Base-by-base conservation (phyloP, 768 basidiomycete genomes). In the Tricholoma bakamatsutake region DNA sequence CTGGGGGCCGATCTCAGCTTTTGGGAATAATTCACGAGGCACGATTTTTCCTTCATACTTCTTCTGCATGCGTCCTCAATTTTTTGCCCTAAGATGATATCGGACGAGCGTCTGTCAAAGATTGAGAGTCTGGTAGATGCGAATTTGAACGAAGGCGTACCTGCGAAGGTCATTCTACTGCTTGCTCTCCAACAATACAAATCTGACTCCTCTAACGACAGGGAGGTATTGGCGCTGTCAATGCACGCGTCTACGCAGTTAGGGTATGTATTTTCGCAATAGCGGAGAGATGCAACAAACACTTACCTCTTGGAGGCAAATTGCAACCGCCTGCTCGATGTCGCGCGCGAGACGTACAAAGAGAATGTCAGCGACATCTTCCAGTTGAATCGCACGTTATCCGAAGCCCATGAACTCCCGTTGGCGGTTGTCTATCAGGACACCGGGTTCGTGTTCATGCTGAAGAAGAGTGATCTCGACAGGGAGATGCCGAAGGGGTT, bases 341-440 rank as follows among this genome's bases (percentile, higher is more conserved):
- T 98, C 6, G 97, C 96, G 1, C 81, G 97, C 2, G 93, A 93
- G 67, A 95, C 95, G 0, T 98, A 87, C 74, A 91, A 88, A 62
- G 95, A 99, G 68, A 96, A 96, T 61, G 79, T 96, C 43, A 80
- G 83, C 13, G 96, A 99, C 64, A 92, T 97, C 52, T 84, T 85
- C 59, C 78, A 85, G 52, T 73, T 93, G 34, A 82, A 81, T 57
- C 73, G 75, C 13, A 72, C 71, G 0, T 70, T 93, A 12, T 74
- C 82, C 0, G 82, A 88, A 57, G 73, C 80, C 57, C 80, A 90
- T 60, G 75, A 76, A 4, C 70, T 94, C 1, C 87, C 88, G 0
- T 64, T 93, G 18, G 74, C 78, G 6, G 70, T 92, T 9, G 70
- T 83, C 4, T 90, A 90, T 64, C 85, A 89, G 66, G 87, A 85